Evolutionary conservation across 768 basidiomycete species (phyloP), one percentile per base, ranked within the genome.

Genomic region (Agrocybe chaxingu): DNA sequence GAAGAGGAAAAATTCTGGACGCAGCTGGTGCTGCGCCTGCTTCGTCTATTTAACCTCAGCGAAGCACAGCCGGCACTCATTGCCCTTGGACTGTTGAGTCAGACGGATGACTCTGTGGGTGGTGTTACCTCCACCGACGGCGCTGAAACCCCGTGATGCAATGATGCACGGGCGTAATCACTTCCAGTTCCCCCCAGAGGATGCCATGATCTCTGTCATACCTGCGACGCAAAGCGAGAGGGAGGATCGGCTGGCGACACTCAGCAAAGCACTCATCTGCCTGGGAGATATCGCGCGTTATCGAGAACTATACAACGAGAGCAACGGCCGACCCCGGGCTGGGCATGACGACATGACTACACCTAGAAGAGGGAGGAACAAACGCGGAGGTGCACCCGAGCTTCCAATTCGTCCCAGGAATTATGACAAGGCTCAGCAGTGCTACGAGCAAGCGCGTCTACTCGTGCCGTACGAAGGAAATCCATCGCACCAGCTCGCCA

Each of bases 271-370:
- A 7, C 72, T 99, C 47, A 84, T 98, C 13, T 96, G 89, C 65
- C 78, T 95, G 7, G 97, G 97, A 8, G 97, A 99, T 62, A 85
- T 99, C 42, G 90, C 93, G 52, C 80, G 97, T 37, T 99, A 99
- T 69, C 79, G 87, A 50, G 95, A 98, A 60, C 82, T 88, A 37
- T 97, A 96, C 60, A 89, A 84, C 60, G 91, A 92, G 55, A 68
- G 76, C 44, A 77, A 80, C 29, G 78, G 85, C 18, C 75, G 85
- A 46, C 76, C 84, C 12, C 79, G 74, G 57, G 85, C 81, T 0
- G 85, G 86, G 12, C 84, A 85, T 36, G 85, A 89, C 56, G 84
- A 85, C 35, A 74, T 24, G 24, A 24, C 68, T n/a, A 61, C 51
- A 44, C 36, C 58, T 19, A 70, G 71, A 54, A 77, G 69, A 51